A percentile compares a stretch with the other conserved stretches of the same genome.
Conservation (phyloP, 768 basidiomycete species). For the Hericium alpestre region DNA sequence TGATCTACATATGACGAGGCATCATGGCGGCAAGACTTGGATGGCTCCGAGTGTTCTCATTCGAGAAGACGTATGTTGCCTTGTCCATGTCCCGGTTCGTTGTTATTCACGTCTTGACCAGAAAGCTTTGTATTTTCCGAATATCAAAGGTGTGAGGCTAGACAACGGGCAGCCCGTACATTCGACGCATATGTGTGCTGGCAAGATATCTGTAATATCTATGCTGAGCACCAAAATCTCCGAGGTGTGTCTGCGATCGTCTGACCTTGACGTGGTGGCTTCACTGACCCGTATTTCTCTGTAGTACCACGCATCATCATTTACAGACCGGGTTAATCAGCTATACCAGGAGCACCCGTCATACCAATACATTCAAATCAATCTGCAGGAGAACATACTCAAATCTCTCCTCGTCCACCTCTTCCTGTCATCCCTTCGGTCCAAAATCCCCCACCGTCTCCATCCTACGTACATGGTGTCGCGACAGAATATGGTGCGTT, state of each 20-base stretch:
- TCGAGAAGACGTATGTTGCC: slow-evolving; percentile 67
- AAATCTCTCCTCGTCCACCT: slow-evolving; percentile 85
- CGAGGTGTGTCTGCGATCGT: slow-evolving; percentile 42
- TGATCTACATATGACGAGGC: slow-evolving; percentile 70
- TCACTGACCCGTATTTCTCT: neutral
- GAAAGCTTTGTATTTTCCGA: slow-evolving; percentile 89
- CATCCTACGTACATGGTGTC: slow-evolving; percentile 73
- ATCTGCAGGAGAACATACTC: slow-evolving; percentile 88
- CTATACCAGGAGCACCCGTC: slow-evolving; percentile 43
- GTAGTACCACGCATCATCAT: slow-evolving; percentile 76
- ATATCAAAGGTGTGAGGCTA: slow-evolving; percentile 67
- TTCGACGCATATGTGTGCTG: slow-evolving; percentile 68
- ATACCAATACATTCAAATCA: slow-evolving; percentile 76
- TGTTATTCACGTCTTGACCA: slow-evolving; percentile 22
- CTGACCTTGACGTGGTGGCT: too few relatives aligned
- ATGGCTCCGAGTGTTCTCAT: slow-evolving; percentile 84
- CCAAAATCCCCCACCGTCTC: slow-evolving; percentile 48
- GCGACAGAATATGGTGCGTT: slow-evolving; percentile 64
- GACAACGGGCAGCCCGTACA: slow-evolving; percentile 45
- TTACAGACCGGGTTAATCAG: slow-evolving; percentile 44
- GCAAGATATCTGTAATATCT: slow-evolving; percentile 68
- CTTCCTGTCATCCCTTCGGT: slow-evolving; percentile 67
- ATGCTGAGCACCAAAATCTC: slow-evolving; percentile 84
- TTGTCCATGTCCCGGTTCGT: neutral
- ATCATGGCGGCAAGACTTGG: slow-evolving; percentile 91